A percentile compares a stretch with the other conserved stretches of the same genome.
Conservation (phyloP, 805 yeast genomes). For the Ogataea naganishii region DNA sequence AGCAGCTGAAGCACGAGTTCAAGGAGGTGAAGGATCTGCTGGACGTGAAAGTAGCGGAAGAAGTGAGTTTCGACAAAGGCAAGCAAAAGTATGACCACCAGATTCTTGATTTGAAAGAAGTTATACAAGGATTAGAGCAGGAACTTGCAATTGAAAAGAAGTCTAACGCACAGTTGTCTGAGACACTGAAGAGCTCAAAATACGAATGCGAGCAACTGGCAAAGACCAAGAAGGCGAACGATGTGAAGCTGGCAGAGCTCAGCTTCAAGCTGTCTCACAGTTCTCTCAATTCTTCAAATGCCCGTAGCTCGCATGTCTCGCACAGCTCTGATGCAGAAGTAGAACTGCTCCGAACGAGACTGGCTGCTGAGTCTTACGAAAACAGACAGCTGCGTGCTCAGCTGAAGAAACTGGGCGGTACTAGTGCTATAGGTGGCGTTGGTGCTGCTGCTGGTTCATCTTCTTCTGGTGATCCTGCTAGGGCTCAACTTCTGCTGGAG, state of each 20-base stretch:
- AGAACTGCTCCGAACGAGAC: constrained; percentile 49
- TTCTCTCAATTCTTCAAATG: constrained; percentile 1
- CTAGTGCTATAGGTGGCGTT: too few relatives aligned
- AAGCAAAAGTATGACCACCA: constrained; percentile 34
- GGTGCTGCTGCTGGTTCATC: not conserved
- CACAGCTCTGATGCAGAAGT: constrained; percentile 41
- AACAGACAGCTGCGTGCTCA: constrained; percentile 39
- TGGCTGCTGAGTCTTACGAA: constrained; percentile 58
- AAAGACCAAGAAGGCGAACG: constrained; percentile 21
- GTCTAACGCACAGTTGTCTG: constrained; percentile 13
- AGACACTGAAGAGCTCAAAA: constrained; percentile 19
- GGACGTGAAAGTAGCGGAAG: constrained; percentile 33
- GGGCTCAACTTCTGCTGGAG: constrained; percentile 10
- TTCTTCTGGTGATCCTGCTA: not conserved
- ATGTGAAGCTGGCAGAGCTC: constrained; percentile 23
- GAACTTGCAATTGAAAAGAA: constrained; percentile 21
- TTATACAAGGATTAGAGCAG: constrained; percentile 18
- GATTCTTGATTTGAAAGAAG: constrained; percentile 25
- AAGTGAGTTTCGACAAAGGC: constrained; percentile 34
- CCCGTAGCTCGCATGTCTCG: constrained; percentile 6
- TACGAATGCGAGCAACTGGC: constrained; percentile 25
- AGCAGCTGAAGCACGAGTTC: constrained; percentile 37
- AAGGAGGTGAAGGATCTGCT: constrained; percentile 31
- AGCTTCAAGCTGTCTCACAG: constrained; percentile 20
- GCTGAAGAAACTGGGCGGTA: constrained; percentile 24